Conservation (phyloP, 805 yeast species). For the Kregervanrija fluxuum region DNA sequence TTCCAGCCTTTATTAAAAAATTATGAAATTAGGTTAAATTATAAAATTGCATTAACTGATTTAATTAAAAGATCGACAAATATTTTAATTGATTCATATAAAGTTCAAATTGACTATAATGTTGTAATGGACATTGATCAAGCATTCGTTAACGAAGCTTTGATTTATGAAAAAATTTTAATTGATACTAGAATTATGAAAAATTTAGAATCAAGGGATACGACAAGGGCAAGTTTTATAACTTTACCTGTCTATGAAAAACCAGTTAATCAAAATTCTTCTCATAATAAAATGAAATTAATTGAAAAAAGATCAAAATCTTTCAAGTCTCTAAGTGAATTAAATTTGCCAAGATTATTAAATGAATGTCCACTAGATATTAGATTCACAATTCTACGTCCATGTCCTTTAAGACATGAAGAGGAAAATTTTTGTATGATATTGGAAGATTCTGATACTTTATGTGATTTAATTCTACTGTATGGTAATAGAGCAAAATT, state of each 20-base stretch:
- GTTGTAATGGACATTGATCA: constrained; percentile 34
- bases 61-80: constrained; percentile 41
- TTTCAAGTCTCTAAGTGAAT: constrained; percentile 12
- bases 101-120: constrained; percentile 36
- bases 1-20: constrained; percentile 28
- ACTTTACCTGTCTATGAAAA: constrained; percentile 26
- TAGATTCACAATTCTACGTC: constrained; percentile 24
- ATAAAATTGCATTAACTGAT: constrained; percentile 44
- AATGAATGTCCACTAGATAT: constrained; percentile 26
- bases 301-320: constrained; percentile 11
- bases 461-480: constrained; percentile 39
- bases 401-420: constrained; percentile 16
- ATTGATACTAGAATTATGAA: constrained; percentile 23
- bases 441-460: constrained; percentile 29
- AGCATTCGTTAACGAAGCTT: constrained; percentile 36
- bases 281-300: constrained; percentile 6
- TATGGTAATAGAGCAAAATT: constrained; percentile 45
- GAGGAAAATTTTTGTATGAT: constrained; percentile 23
- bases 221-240: constrained; percentile 17
- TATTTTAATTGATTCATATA: constrained; percentile 44
- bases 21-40: constrained; percentile 28
- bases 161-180: constrained; percentile 27
- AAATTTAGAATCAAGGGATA: constrained; percentile 15
- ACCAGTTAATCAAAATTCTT: constrained; percentile 2
- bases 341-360: constrained; percentile 13